Base-by-base conservation (phyloP, 306 rosid genomes). In the Rosa persica region DNA sequence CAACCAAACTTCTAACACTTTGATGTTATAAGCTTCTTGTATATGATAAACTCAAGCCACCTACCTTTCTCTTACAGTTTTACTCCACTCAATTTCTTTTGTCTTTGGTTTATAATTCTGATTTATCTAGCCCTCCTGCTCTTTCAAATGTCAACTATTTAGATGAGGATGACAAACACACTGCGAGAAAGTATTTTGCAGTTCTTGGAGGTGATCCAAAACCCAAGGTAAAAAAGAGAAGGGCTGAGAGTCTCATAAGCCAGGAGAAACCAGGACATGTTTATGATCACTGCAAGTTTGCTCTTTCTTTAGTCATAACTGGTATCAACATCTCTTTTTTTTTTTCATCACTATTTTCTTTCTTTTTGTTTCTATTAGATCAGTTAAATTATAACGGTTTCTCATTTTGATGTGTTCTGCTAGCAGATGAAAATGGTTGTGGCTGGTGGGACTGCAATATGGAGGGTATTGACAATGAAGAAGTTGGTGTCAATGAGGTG, bases 381-480 rank as follows among this genome's bases (percentile, higher is more conserved):
- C 51, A 47, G 3, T 47, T 40, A 47, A 2, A 17, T 16, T 79
- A 46, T 58, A 66, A 75, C 38, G 34, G 81, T 27, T 17, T 47
- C 23, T 62, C 60, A 73, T 81, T 60, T 76, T 74, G 60, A 1
- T 55, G 39, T 4, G 52, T 23, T 75, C 70, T 80, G 67, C 38
- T 77, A n/a, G 67, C 90, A 94, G 96, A 94, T 88, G 89, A 88
- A 72, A 89, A 91, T 78, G 98, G 98, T 20, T 17, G 86, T 19
- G 98, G 98, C 60, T 92, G 93, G 92, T 94, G 98, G 97, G 95
- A 92, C 86, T 67, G 81, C 66, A 81, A 89, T 83, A 90, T 88
- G 97, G 98, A 92, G 82, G 98, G 98, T 36, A 78, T 94, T 82
- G 98, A 94, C 83, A 88, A 82, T 22, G 97, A 89, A 83, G 94